Evolutionary conservation across 352 stramenopile genomes (phyloP), one percentile per base, ranked within the genome.

Genomic region (Phytopythium cucurbitacearum): DNA sequence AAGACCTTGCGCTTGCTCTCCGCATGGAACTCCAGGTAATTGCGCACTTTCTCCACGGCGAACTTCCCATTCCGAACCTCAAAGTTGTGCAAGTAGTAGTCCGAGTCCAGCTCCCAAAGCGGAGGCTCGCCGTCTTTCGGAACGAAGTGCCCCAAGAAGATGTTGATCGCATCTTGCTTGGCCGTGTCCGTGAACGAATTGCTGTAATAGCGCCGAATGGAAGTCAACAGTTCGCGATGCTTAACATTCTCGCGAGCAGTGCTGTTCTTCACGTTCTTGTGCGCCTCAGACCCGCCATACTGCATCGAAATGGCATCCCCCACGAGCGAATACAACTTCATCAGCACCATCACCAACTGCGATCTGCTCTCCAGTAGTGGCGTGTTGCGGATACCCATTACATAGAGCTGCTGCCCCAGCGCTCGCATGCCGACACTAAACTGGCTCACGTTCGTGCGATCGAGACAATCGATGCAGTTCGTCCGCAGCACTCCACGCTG

Each of bases 91-190:
- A 97, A 57, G 49, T 96, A 97, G 53, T 96, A 97, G 51, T 97
- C 88, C 3, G 80, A 93, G 45, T 94, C 86, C 0, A 93, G 64
- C 16, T 94, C 83, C 76, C 86, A 95, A 8, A 95, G 60, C 35
- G 83, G 81, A 5, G 80, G 75, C 7, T 82, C 72, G 10, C 67
- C 65, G 49, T 83, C 70, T 33, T 65, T 73, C 16, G 89, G 91
- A 7, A 92, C 69, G 56, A 95, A 96, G 38, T 94, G 95, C 0
- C 97, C 97, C 21, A 99, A 72, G 62, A 99, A 99, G 8, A 99
- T 85, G 65, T 99, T 99, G 73, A 99, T 99, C 11, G 96, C 94
- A 73, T 99, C 97, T 76, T 99, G 96, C 69, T 99, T 99, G 5
- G 97, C 78, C 13, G 89, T 95, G 76, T 99, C 97, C 0, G 96